Evolutionary conservation across 129 eudicot genomes (phyloP).

Genomic region (Silybum marianum): DNA sequence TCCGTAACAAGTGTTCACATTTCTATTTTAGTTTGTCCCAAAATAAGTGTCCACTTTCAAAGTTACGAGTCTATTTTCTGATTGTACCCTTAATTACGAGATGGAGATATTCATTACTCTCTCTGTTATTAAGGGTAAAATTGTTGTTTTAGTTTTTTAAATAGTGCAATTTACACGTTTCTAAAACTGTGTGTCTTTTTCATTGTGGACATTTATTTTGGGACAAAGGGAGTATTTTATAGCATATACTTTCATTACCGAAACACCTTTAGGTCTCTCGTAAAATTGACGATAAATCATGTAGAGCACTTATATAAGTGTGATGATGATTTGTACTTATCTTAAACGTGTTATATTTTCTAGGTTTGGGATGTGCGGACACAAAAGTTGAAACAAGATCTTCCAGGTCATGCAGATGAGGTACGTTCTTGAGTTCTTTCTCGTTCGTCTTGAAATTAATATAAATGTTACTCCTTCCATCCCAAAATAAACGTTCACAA

Average conservation of each 20-base stretch:
- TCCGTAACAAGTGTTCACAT: neutral
- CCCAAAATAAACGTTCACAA: neutral
- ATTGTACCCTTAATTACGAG: neutral
- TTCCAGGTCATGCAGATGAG: constrained; percentile 97
- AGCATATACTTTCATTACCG: neutral
- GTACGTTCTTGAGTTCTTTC: constrained; percentile 27
- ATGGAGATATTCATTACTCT: neutral
- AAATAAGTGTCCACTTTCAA: neutral
- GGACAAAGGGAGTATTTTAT: neutral
- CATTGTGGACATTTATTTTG: neutral
- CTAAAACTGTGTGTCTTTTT: neutral
- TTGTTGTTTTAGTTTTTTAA: neutral
- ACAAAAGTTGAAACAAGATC: constrained; percentile 83
- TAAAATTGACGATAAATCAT: neutral
- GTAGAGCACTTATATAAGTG: constrained; percentile 3
- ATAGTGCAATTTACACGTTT: neutral
- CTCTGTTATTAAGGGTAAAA: neutral
- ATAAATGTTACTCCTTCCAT: neutral
- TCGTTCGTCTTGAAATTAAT: neutral
- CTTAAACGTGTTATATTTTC: constrained; percentile 9
- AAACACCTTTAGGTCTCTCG: neutral
- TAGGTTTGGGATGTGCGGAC: constrained; percentile 97
- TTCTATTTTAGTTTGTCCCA: neutral
- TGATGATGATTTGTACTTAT: neutral
- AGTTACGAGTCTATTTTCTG: neutral